Evolutionary conservation across 306 rosid genomes (phyloP).

Genomic region (Arachis stenosperma): DNA sequence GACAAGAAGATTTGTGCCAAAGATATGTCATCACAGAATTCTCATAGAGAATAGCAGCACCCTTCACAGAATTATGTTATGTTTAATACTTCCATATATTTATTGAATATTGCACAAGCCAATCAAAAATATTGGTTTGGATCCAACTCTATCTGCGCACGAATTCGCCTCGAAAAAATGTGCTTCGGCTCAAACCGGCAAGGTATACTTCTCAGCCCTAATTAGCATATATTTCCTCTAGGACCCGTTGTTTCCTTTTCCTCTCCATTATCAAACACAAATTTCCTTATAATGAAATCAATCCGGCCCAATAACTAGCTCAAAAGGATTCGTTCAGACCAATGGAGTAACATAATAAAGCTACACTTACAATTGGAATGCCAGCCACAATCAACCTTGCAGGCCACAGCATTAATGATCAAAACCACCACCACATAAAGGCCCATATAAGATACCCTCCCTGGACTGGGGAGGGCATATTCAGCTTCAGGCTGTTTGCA

Average conservation of each 20-base stretch:
- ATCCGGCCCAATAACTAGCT: background rate
- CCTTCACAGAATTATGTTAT: background rate
- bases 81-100: background rate
- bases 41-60: background rate
- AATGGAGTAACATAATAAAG: background rate
- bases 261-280: slow-evolving; percentile 1
- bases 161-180: background rate
- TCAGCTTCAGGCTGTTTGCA: background rate
- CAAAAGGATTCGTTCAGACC: background rate
- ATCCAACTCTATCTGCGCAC: background rate
- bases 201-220: background rate
- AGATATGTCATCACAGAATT: background rate
- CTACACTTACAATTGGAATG: background rate
- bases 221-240: background rate
- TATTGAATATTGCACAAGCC: background rate
- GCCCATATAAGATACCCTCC: background rate
- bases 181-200: background rate
- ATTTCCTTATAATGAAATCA: background rate
- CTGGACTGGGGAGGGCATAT: background rate
- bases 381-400: background rate
- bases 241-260: slow-evolving; percentile 1
- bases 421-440: background rate
- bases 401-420: background rate
- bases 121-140: background rate
- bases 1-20: background rate